phyloP scores from a whole-genome alignment of 305 asterid genomes.

The Caryopteris hybrid region DNA sequence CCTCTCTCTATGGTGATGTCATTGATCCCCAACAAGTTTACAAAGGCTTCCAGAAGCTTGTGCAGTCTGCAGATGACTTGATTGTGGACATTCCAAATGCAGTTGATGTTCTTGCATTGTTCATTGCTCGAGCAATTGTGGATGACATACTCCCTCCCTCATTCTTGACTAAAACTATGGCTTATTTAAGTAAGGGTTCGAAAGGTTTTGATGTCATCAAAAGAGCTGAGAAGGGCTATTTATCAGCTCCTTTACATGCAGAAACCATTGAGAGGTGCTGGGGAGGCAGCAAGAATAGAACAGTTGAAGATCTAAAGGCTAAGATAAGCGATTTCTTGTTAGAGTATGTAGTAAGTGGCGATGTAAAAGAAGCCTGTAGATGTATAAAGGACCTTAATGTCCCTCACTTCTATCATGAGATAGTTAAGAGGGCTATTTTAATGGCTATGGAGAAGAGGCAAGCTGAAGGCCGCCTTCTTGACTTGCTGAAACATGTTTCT shows the following conservation, averaged over 20 bases:
- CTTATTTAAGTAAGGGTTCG: conserved; percentile 44
- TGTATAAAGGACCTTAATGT: conserved; percentile 80
- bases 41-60: conserved; percentile 87
- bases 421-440: conserved; percentile 70
- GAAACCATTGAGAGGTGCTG: conserved; percentile 80
- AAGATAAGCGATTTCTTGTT: conserved; percentile 56
- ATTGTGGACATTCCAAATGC: conserved; percentile 80
- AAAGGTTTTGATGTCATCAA: conserved; percentile 66
- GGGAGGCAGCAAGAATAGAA: conserved; percentile 78
- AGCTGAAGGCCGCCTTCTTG: conserved; percentile 52
- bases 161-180: conserved; percentile 56
- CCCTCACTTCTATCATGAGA: conserved; percentile 86
- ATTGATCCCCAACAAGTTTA: conserved; percentile 74
- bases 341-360: conserved; percentile 79
- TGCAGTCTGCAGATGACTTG: conserved; percentile 78
- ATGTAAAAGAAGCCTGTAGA: conserved; percentile 69
- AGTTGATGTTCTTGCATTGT: conserved; percentile 74
- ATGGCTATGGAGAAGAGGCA: conserved; percentile 83
- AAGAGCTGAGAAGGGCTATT: conserved; percentile 70
- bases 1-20: conserved; percentile 82
- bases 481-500: conserved; percentile 55
- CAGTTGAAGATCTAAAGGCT: conserved; percentile 75
- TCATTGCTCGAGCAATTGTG: conserved; percentile 84
- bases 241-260: conserved; percentile 82
- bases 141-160: conserved; percentile 94